phyloP scores from a whole-genome alignment of 768 basidiomycete species.

The Fibroporia radiculosa region DNA sequence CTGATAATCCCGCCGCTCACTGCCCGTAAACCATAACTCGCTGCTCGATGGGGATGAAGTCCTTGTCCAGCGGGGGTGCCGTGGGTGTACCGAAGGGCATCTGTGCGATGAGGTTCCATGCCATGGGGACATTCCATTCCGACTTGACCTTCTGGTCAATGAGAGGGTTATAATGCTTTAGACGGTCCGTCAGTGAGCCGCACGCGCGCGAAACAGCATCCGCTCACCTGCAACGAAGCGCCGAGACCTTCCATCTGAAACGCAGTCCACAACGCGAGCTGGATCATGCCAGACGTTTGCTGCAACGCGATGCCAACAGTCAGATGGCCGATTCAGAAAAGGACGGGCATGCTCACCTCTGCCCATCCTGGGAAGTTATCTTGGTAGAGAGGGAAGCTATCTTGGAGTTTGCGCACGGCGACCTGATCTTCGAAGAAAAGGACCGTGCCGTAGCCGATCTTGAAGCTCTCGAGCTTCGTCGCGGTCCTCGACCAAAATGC shows the following conservation, averaged over 20 bases:
- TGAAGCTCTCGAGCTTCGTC: slow-evolving; percentile 12
- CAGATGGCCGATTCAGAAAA: slow-evolving; percentile 15
- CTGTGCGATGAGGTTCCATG: slow-evolving; percentile 15
- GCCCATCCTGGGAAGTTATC: slow-evolving; percentile 16
- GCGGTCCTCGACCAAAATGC: slow-evolving; percentile 13
- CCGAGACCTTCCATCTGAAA: slow-evolving; percentile 16
- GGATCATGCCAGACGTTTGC: slow-evolving; percentile 11
- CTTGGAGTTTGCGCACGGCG: slow-evolving; percentile 12
- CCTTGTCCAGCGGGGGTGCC: slow-evolving; percentile 11
- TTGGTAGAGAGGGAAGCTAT: slow-evolving; percentile 13
- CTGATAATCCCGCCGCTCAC: neutral
- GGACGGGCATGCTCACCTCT: slow-evolving; percentile 12
- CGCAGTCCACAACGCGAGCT: slow-evolving; percentile 17
- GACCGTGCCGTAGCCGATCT: slow-evolving; percentile 16
- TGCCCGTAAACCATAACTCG: slow-evolving; percentile 12
- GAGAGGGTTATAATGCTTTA: slow-evolving; percentile 19
- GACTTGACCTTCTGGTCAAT: slow-evolving; percentile 13
- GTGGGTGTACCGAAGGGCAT: slow-evolving; percentile 15
- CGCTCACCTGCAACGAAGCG: slow-evolving; percentile 10
- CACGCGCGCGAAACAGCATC: neutral
- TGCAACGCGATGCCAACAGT: no score
- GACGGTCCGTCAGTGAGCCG: neutral
- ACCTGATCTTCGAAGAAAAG: slow-evolving; percentile 18
- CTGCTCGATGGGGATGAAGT: slow-evolving; percentile 14
- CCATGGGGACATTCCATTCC: slow-evolving; percentile 13